Evolutionary conservation across 345 rosid species (phyloP).

Genomic region (Microthlaspi erraticum): DNA sequence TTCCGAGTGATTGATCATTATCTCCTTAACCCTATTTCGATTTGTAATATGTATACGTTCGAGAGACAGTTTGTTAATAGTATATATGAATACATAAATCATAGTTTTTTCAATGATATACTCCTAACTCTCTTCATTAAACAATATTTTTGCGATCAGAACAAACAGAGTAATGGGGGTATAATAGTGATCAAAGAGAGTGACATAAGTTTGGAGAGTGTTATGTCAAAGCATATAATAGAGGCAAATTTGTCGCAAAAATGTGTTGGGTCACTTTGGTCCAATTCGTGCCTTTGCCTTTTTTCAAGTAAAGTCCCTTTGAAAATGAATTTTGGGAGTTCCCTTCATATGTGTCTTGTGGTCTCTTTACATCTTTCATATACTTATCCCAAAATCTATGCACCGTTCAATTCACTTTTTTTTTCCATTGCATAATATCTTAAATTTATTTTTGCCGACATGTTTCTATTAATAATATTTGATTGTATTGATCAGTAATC

Average conservation of each 20-base stretch:
- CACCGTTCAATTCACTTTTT: slow-evolving; percentile 26
- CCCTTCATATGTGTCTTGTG: slow-evolving; percentile 9
- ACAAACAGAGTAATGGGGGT: slow-evolving; percentile 3
- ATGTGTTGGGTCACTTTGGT: slow-evolving; percentile 28
- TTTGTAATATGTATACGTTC: not conserved
- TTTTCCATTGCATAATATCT: not conserved
- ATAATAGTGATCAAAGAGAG: slow-evolving; percentile 16
- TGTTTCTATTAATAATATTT: not conserved
- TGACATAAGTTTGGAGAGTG: slow-evolving; percentile 35
- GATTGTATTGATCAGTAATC: not conserved
- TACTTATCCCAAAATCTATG: slow-evolving; percentile 5
- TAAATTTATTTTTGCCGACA: slow-evolving; percentile 17
- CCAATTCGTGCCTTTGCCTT: slow-evolving; percentile 13
- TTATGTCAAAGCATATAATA: slow-evolving; percentile 35
- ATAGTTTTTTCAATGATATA: not conserved
- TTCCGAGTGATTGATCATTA: slow-evolving; percentile 3
- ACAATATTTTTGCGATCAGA: not conserved
- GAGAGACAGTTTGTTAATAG: not conserved
- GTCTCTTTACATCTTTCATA: slow-evolving; percentile 22
- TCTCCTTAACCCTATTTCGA: not conserved
- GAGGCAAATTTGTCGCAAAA: slow-evolving; percentile 19
- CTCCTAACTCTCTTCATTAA: not conserved
- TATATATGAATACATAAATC: not conserved
- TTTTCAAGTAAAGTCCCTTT: slow-evolving; percentile 20
- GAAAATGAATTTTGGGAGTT: slow-evolving; percentile 30